Conservation (phyloP, 495 filamentous ascomycete species). For the Aspergillus nidulans region DNA sequence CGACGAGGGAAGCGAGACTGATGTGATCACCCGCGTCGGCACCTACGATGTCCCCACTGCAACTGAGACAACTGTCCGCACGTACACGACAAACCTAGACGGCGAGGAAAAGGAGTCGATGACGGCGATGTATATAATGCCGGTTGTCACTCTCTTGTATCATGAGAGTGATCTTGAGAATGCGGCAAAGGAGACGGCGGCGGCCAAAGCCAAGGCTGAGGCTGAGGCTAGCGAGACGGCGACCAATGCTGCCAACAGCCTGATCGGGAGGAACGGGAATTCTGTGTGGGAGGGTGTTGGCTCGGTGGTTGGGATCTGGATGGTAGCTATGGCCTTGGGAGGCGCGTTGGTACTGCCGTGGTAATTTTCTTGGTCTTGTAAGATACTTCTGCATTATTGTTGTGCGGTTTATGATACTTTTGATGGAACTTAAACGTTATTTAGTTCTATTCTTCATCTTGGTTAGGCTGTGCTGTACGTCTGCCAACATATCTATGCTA, state of each 20-base stretch:
- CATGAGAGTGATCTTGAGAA: background rate
- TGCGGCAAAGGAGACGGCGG: background rate
- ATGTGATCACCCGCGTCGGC: background rate
- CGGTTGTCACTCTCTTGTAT: background rate
- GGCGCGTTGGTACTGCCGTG: constrained; percentile 1
- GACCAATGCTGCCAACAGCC: background rate
- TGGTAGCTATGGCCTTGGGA: background rate
- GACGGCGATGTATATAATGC: background rate
- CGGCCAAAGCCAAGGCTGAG: background rate
- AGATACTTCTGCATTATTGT: no score
- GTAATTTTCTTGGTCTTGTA: background rate
- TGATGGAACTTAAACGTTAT: no score
- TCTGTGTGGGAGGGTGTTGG: background rate
- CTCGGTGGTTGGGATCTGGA: background rate
- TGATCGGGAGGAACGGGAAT: background rate
- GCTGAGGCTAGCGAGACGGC: background rate
- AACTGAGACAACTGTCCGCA: background rate
- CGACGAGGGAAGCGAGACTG: background rate
- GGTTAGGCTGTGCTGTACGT: no score
- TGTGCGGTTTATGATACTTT: no score
- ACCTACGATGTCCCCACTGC: background rate
- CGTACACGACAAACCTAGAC: background rate
- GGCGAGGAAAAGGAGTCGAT: background rate
- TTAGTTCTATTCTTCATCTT: no score
- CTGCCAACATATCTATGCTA: no score